These are phyloP conservation scores for Aspergillus cavernicola DNA, from an alignment of 495 filamentous ascomycete genomes.

Conservation along the genomic window DNA sequence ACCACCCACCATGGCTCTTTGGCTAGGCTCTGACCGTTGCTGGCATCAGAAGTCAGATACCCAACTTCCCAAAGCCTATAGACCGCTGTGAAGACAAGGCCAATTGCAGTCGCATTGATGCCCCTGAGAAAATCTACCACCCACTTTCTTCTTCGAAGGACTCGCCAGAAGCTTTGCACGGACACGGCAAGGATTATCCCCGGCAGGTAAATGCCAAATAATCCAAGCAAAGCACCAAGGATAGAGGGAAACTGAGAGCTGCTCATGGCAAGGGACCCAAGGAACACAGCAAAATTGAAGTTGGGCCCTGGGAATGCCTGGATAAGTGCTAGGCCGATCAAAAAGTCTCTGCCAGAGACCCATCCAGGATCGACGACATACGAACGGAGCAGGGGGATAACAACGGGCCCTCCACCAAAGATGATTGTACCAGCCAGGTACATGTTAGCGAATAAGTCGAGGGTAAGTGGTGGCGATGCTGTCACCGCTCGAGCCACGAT, in stretches of 20 bases:
- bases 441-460: constrained; percentile 73
- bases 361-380: constrained; percentile 79
- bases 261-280: constrained; percentile 58
- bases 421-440: constrained; percentile 85
- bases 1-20: constrained; percentile 53
- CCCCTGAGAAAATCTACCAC: constrained; percentile 59
- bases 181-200: constrained; percentile 64
- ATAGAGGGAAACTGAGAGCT: constrained; percentile 36
- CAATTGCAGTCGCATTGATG: constrained; percentile 72
- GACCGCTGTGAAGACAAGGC: constrained; percentile 78
- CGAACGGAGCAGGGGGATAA: constrained; percentile 73
- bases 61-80: constrained; percentile 77
- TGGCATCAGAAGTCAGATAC: constrained; percentile 51
- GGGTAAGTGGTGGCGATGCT: constrained; percentile 39
- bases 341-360: constrained; percentile 75
- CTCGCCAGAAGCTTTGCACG: constrained; percentile 66
- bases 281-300: constrained; percentile 83
- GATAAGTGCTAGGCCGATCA: constrained; percentile 79
- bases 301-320: constrained; percentile 84
- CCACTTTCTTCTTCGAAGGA: constrained; percentile 52
- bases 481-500: constrained; percentile 55
- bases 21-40: constrained; percentile 54
- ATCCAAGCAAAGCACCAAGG: constrained; percentile 60
- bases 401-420: constrained; percentile 82
- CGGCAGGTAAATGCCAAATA: constrained; percentile 70